Base-by-base conservation (phyloP, 208 protist genomes). In the Giardia duodenalis region DNA sequence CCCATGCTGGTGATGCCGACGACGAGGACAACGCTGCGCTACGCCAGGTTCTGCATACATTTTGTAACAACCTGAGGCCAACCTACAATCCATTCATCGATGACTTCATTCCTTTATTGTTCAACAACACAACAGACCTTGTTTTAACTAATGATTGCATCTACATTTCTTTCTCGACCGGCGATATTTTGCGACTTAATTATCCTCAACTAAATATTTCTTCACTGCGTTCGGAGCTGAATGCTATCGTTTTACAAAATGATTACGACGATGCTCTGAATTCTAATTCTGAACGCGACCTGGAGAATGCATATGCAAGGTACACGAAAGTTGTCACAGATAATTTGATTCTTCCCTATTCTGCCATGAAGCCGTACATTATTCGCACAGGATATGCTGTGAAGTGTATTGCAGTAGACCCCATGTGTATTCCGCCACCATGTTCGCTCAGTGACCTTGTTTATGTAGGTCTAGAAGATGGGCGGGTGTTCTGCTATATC, bases 401-500 rank as follows among this genome's bases (percentile, higher is more conserved):
- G 39, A 47, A 22, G n/a, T 42, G 43, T 46, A 10, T 91, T 67
- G n/a, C 1, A 4, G 88, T 91, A 43, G 88, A 91, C 45, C 43
- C 2, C 2, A 48, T n/a, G n/a, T n/a, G 2, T 4, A 45, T 91
- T n/a, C 88, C 88, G 4, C 88, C 88, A 30, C 88, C 88, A 48
- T 47, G 2, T 48, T 4, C 45, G 44, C 1, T 91, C 2, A 48
- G 42, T 47, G 88, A 91, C 47, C 43, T 91, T 2, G n/a, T 91
- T 48, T 91, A 91, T 91, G 44, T 47, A 42, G 88, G 88, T 48
- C 44, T 91, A 30, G 10, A 3, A n/a, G 88, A 91, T 91, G 88
- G 88, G 4, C n/a, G 88, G n/a, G 88, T 91, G 2, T 30, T 67
- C 0, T n/a, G n/a, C 43, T 91, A 47, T 47, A 30, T 30, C 2